Evolutionary conservation across 148 eudicot species (phyloP).

Genomic region (Vaccinium myrtillus): DNA sequence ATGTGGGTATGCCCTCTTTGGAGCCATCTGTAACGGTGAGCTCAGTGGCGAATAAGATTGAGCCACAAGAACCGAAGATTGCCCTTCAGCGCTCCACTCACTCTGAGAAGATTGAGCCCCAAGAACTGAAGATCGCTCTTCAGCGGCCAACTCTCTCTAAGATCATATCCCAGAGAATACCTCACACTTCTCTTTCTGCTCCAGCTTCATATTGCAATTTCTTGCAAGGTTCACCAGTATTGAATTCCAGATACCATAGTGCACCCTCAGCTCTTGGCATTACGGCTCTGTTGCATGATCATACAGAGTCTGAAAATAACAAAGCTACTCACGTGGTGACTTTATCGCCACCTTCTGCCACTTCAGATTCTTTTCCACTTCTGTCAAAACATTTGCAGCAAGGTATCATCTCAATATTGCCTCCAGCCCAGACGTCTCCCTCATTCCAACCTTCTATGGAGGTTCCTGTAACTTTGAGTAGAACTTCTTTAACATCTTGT

Average conservation of each 20-base stretch:
- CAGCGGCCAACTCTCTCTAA: conserved; percentile 44
- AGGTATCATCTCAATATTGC: conserved; percentile 16
- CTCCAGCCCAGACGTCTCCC: conserved; percentile 14
- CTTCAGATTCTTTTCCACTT: conserved; percentile 32
- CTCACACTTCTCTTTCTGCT: conserved; percentile 45
- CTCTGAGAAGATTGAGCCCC: conserved; percentile 31
- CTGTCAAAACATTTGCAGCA: conserved; percentile 19
- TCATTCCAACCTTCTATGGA: conserved; percentile 14
- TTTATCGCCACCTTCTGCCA: conserved; percentile 25
- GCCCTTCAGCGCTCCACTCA: conserved; percentile 39
- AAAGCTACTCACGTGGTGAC: conserved; percentile 23
- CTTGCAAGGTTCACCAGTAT: conserved; percentile 49
- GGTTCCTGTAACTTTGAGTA: conserved; percentile 4
- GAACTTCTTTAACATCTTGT: background rate
- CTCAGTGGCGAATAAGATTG: conserved; percentile 26
- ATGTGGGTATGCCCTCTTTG: conserved; percentile 21
- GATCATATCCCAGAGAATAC: conserved; percentile 45
- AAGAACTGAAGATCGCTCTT: conserved; percentile 32
- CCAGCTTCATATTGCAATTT: conserved; percentile 40
- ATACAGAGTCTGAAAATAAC: conserved; percentile 32
- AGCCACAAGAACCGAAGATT: conserved; percentile 33
- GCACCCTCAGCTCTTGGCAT: conserved; percentile 68
- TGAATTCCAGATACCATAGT: conserved; percentile 54
- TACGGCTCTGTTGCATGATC: conserved; percentile 66
- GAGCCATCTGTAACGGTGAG: conserved; percentile 29